Evolutionary conservation across 345 rosid species (phyloP), one percentile per base, ranked within the genome.

Genomic region (Reutealis trisperma): DNA sequence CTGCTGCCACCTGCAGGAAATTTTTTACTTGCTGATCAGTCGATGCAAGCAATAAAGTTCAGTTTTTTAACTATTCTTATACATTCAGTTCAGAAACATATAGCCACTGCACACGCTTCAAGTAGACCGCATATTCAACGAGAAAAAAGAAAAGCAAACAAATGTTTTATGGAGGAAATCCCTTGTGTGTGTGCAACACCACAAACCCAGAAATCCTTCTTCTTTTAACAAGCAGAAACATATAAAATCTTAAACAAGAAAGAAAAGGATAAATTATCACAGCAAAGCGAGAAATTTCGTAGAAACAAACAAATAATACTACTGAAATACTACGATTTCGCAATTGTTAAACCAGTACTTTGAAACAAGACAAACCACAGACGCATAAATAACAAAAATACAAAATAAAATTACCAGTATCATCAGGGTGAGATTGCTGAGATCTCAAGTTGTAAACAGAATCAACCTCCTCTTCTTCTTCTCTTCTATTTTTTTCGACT

Each of bases 401-500:
- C 44, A 66, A 19, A 34, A 47, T 0, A 66, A 74, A 11, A 72
- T 69, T 85, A 92, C 94, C 90, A 21, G 84, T 73, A 74, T 86
- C 89, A 76, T 88, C 84, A 49, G 81, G 75, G 22, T 86, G 81
- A 72, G 76, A 79, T 27, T 82, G 73, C 71, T 75, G 85, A 87
- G 96, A 91, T 89, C 90, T 88, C 78, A 83, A 60, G 70, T 85
- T 72, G 72, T 82, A 78, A 68, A 64, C 67, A 83, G 91, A 80
- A 49, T 90, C 92, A 77, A 85, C 52, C 80, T 81, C 85, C 68
- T 84, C 85, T 62, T 83, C 89, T 42, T 86, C 72, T 66, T 85
- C 81, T 63, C 86, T 92, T 72, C 88, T 89, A 80, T 83, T 90
- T 79, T 85, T 88, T 70, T 94, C 97, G 61, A 85, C 88, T 58